A percentile compares a stretch with the other conserved stretches of the same genome.
phyloP scores from a whole-genome alignment of 2,329 filamentous ascomycete species.

The Fusarium papillatum region DNA sequence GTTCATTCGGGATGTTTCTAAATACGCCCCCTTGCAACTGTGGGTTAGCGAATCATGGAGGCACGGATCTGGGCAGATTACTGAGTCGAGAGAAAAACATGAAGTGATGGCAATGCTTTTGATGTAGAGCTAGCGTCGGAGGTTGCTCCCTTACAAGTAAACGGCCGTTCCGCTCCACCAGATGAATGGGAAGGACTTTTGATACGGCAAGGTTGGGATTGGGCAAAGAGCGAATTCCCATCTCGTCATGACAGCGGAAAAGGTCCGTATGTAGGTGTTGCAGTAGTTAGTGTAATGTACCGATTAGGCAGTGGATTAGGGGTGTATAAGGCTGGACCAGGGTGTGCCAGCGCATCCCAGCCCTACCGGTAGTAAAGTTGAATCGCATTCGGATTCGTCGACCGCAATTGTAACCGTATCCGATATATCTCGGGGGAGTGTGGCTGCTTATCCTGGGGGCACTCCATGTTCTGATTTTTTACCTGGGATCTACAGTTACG shows the following conservation, averaged over 20 bases:
- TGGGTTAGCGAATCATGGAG: background rate
- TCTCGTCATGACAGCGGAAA: background rate
- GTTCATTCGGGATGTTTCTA: background rate
- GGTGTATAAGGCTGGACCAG: background rate
- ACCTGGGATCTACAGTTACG: background rate
- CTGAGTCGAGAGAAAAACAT: background rate
- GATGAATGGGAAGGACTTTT: background rate
- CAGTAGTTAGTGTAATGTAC: background rate
- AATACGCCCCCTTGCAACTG: background rate
- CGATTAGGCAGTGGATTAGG: background rate
- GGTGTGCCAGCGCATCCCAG: background rate
- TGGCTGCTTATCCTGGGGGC: background rate
- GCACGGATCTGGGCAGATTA: background rate
- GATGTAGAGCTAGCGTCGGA: background rate
- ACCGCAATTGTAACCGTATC: background rate
- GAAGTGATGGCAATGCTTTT: background rate
- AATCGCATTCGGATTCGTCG: background rate
- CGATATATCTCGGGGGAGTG: background rate
- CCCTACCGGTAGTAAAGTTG: background rate
- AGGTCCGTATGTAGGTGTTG: background rate
- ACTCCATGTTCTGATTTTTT: background rate
- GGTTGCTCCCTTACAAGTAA: background rate
- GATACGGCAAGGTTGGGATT: background rate
- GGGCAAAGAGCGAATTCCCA: background rate
- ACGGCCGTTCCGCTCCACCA: background rate